Evolutionary conservation across 768 basidiomycete species (phyloP), one percentile per base, ranked within the genome.

Genomic region (Phaeolepiota aurea): DNA sequence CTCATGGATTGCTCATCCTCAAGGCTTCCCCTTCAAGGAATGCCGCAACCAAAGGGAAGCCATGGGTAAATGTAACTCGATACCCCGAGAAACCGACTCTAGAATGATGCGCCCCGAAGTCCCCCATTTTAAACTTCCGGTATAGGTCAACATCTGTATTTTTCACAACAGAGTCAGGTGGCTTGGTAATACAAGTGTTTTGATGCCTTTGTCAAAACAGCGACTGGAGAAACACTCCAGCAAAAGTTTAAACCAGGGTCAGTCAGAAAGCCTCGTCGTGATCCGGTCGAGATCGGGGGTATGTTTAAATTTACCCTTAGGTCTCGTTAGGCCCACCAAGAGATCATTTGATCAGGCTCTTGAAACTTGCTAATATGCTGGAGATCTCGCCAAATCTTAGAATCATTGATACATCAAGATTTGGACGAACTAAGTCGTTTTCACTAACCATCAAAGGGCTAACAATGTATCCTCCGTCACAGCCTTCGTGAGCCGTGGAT

Each of bases 401-500:
- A 43, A 46, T 50, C 43, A 35, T 7, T 35, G 33, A 35, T 35
- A 19, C 18, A 35, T 35, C 33, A 35, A n/a, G 33, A 28, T 35
- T 16, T 35, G n/a, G 7, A 35, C 33, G n/a, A 16, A 35, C 33
- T n/a, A 19, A 40, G 15, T 25, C n/a, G 3, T 7, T 14, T 21
- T 9, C 16, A 9, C 11, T 18, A 11, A 20, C 15, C 21, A 9
- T 38, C 37, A 22, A 38, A n/a, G 33, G 33, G n/a, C n/a, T 16
- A 9, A 35, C 7, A 30, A 32, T 40, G 50, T 50, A 15, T 48
- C 49, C 28, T 15, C 38, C 34, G 20, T 45, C 51, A 54, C 55
- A 51, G 51, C 53, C 55, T 51, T n/a, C 35, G 18, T 44, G 30
- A 18, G 18, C 18, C 40, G 44, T 32, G 46, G 45, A 51, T 48